Evolutionary conservation across 179 eudicot species (phyloP), one percentile per base, ranked within the genome.

Genomic region (Kewa caespitosa): DNA sequence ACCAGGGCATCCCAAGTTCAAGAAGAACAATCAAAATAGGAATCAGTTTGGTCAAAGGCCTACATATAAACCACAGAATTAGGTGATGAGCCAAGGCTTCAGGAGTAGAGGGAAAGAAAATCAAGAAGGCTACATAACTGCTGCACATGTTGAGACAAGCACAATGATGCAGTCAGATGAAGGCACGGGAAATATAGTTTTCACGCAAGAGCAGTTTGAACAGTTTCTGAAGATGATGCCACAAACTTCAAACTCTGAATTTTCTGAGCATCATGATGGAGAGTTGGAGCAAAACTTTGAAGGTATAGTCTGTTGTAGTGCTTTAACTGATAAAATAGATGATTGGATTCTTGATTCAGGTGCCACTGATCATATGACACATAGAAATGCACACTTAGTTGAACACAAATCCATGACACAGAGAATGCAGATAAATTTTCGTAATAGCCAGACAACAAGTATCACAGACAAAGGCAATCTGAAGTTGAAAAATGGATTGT

Each of bases 341-440:
- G 28, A 33, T 1, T 72, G 75, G 65, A 72, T 72, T 12, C 0
- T 72, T 0, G 75, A 72, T 28, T 30, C 75, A 12, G 75, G 66
- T 22, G 75, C 64, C 4, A 55, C 52, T 38, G 66, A 52, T 13
- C 75, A 57, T 14, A 72, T 52, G 32, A 34, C 42, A 54, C 33
- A n/a, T 1, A 2, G 31, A 20, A 20, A 1, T n/a, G 2, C 1
- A 34, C 8, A 7, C 46, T 1, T 1, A 38, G 4, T 11, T 34
- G 32, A 23, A 67, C 8, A 1, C 27, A 11, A 33, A 55, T 25
- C 30, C 14, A n/a, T 1, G 13, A 2, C 0, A 14, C 13, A 3
- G 25, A 14, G 0, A 8, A 33, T 0, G 6, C 28, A 57, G 12
- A 72, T 72, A 0, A 72, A 38, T 6, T 5, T 72, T 1, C 67